Evolutionary conservation across 23 red algal genomes (phyloP).

Genomic region (Gracilaria gracilis): DNA sequence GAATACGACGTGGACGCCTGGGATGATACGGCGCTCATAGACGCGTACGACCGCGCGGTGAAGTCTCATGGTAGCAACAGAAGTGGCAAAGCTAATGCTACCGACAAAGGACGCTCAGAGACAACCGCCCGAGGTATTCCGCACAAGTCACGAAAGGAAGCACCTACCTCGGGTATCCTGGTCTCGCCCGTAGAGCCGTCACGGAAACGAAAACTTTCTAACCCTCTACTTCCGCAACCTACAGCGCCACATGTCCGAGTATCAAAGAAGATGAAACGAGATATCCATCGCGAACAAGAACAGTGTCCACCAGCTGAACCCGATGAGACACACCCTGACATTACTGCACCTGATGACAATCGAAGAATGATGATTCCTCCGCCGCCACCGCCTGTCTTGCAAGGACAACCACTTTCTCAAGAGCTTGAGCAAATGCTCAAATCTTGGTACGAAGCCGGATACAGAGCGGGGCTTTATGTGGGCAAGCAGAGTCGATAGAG

Average conservation of each 20-base stretch:
- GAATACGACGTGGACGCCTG: conserved; percentile 44
- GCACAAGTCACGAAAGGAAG: neutral
- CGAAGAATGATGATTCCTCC: conserved; percentile 30
- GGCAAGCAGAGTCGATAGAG: conserved; percentile 1
- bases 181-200: neutral
- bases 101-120: too few relatives aligned
- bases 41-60: conserved; percentile 52
- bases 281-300: neutral
- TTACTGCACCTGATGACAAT: neutral
- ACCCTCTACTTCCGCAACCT: neutral
- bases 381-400: conserved; percentile 42
- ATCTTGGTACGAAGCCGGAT: conserved; percentile 70
- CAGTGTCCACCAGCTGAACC: neutral
- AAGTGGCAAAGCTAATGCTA: neutral
- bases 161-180: neutral
- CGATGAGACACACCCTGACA: neutral
- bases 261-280: neutral
- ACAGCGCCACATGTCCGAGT: neutral
- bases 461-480: conserved; percentile 42
- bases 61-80: neutral
- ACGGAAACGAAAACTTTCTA: neutral
- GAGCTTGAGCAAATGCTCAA: conserved; percentile 57
- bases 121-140: neutral
- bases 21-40: conserved; percentile 71
- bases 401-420: neutral